phyloP scores from a whole-genome alignment of 371 early-diverging fungal genomes.

The Lichtheimia ornata region DNA sequence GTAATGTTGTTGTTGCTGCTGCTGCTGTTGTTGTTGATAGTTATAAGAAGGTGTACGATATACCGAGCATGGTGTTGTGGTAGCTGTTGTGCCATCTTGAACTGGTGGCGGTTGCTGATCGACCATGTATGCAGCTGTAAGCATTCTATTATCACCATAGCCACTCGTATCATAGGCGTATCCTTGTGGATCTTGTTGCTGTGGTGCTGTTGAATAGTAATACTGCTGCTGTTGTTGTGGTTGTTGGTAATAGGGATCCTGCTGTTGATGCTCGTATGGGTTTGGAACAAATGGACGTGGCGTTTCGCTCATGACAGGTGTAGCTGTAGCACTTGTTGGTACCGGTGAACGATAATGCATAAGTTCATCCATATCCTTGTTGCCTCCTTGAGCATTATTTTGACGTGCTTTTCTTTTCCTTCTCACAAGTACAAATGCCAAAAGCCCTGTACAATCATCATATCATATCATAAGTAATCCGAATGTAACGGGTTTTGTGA shows the following conservation, averaged over 20 bases:
- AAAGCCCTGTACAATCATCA: neutral
- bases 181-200: neutral
- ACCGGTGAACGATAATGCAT: constrained; percentile 10
- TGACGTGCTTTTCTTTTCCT: neutral
- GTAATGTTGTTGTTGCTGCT: constrained; percentile 3
- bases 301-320: constrained; percentile 5
- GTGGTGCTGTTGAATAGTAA: constrained; percentile 2
- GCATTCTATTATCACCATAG: constrained; percentile 2
- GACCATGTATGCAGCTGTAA: constrained; percentile 8
- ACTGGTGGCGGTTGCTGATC: neutral
- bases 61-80: constrained; percentile 2
- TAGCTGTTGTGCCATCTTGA: neutral
- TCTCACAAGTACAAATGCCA: constrained; percentile 9
- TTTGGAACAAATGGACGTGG: neutral
- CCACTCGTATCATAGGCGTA: neutral
- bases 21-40: constrained; percentile 5
- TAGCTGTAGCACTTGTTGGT: constrained; percentile 4
- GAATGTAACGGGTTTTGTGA: neutral
- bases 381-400: neutral
- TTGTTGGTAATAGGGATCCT: neutral
- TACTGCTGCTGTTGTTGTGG: neutral
- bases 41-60: constrained; percentile 12
- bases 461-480: neutral
- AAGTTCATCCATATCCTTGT: constrained; percentile 4
- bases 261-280: neutral